Evolutionary conservation across 257 asterid species (phyloP).

Genomic region (Misopates orontium): DNA sequence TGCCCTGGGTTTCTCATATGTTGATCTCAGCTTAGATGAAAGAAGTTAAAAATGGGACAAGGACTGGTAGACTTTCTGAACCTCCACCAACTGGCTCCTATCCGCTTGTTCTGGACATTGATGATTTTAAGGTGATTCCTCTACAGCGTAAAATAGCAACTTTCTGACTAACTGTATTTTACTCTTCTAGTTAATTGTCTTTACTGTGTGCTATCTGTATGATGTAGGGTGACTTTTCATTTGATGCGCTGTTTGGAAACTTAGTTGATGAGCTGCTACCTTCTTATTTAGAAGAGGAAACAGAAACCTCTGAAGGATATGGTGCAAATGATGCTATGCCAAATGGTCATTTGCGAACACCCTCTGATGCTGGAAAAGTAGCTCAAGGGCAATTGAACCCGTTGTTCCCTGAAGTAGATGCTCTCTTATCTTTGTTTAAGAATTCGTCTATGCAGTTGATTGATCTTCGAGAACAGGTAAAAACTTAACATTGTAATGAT

Average conservation of each 20-base stretch:
- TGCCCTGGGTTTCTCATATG: slow-evolving; percentile 25
- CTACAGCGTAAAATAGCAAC: slow-evolving; percentile 10
- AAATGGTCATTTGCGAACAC: slow-evolving; percentile 74
- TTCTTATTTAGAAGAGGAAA: slow-evolving; percentile 76
- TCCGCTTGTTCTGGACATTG: slow-evolving; percentile 86
- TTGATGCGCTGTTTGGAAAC: slow-evolving; percentile 88
- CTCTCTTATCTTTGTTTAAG: slow-evolving; percentile 77
- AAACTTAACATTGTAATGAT: background rate
- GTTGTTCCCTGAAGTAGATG: slow-evolving; percentile 89
- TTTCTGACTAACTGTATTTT: slow-evolving; percentile 14
- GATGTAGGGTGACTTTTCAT: slow-evolving; percentile 88
- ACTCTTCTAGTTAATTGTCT: slow-evolving; percentile 24
- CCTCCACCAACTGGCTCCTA: slow-evolving; percentile 52
- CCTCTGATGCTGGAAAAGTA: slow-evolving; percentile 62
- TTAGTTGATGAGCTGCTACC: slow-evolving; percentile 90
- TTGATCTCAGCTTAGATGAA: slow-evolving; percentile 64
- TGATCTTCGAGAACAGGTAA: slow-evolving; percentile 90
- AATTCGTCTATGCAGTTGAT: slow-evolving; percentile 77
- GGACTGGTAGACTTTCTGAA: slow-evolving; percentile 51
- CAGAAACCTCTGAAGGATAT: slow-evolving; percentile 66
- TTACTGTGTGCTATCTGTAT: slow-evolving; percentile 20
- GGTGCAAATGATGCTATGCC: slow-evolving; percentile 56
- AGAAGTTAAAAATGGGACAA: slow-evolving; percentile 61
- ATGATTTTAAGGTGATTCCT: slow-evolving; percentile 81
- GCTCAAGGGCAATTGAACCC: slow-evolving; percentile 62